These are phyloP conservation scores for Annona squamosa DNA, from an alignment of 164 flowering plant genomes.

Conservation along the genomic window DNA sequence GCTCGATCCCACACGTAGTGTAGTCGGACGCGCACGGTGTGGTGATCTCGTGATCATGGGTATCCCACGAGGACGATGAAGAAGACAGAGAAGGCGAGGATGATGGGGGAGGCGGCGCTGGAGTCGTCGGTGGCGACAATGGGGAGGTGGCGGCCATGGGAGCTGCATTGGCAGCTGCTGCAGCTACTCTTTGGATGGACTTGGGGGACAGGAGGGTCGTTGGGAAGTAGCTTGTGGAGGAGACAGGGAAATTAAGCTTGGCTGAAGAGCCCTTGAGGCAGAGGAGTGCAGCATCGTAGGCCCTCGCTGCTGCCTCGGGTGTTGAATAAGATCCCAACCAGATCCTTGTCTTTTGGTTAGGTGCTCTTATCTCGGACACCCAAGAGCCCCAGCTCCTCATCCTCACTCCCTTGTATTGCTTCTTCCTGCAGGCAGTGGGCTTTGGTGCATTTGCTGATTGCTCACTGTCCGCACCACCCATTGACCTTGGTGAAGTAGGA, in stretches of 20 bases:
- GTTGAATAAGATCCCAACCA: constrained; percentile 95
- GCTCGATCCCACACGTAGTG: constrained; percentile 1
- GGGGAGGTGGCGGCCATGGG: constrained; percentile 8
- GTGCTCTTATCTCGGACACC: constrained; percentile 93
- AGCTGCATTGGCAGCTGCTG: constrained; percentile 52
- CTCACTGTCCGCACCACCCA: constrained; percentile 14
- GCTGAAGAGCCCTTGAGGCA: constrained; percentile 87
- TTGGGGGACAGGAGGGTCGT: constrained; percentile 61
- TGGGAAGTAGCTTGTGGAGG: constrained; percentile 19
- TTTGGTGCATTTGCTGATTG: constrained; percentile 23
- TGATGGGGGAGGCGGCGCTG: neutral
- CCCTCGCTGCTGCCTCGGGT: constrained; percentile 93
- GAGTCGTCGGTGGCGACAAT: constrained; percentile 3
- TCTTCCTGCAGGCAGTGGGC: constrained; percentile 23
- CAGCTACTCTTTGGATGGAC: constrained; percentile 78
- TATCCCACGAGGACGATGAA: constrained; percentile 11
- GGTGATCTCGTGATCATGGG: constrained; percentile 4
- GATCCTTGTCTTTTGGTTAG: constrained; percentile 81
- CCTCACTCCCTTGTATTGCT: constrained; percentile 87
- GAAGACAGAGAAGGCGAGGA: constrained; percentile 12
- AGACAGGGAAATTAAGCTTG: constrained; percentile 68
- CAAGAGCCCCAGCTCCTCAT: constrained; percentile 99
- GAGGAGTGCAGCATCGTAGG: constrained; percentile 90
- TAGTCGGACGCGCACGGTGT: constrained; percentile 11
- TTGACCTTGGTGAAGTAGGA: neutral